Conservation (phyloP, 73 alveolate genomes). For the Paramecium primaurelia region DNA sequence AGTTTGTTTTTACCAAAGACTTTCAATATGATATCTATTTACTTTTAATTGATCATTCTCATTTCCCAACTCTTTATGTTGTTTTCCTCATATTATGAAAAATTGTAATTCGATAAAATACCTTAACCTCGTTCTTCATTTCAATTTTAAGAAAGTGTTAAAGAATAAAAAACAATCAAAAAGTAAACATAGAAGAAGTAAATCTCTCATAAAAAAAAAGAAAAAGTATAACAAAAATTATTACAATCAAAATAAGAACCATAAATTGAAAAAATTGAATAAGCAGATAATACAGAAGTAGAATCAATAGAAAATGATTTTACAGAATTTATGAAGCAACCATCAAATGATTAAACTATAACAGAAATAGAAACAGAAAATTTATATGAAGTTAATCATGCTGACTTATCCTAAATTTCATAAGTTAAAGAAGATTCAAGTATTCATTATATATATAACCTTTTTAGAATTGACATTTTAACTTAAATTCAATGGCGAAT, state of each 20-base stretch:
- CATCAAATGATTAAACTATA: background rate
- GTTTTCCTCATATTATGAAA: background rate
- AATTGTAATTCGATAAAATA: background rate
- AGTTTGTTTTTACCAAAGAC: background rate
- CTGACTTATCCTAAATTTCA: background rate
- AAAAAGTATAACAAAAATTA: background rate
- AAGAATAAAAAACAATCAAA: background rate
- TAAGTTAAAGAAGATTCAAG: background rate
- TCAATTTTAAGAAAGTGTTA: background rate
- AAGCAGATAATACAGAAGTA: background rate
- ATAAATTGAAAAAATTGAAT: background rate
- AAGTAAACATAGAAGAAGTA: background rate
- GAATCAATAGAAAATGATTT: background rate
- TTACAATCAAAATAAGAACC: background rate
- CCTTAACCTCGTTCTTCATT: background rate
- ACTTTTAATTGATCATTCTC: background rate
- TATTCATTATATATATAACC: background rate
- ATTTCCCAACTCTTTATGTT: background rate
- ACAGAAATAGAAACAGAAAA: slow-evolving; percentile 14
- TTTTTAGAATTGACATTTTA: background rate
- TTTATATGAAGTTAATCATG: background rate
- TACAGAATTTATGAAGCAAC: background rate
- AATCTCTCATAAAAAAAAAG: background rate
- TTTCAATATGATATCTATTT: background rate
- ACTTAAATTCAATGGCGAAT: background rate